Percentiles rank a stretch among this genome's conserved stretches.
These are phyloP conservation scores for Fragaria vesca DNA, from an alignment of 306 rosid species.

Conservation along the genomic window DNA sequence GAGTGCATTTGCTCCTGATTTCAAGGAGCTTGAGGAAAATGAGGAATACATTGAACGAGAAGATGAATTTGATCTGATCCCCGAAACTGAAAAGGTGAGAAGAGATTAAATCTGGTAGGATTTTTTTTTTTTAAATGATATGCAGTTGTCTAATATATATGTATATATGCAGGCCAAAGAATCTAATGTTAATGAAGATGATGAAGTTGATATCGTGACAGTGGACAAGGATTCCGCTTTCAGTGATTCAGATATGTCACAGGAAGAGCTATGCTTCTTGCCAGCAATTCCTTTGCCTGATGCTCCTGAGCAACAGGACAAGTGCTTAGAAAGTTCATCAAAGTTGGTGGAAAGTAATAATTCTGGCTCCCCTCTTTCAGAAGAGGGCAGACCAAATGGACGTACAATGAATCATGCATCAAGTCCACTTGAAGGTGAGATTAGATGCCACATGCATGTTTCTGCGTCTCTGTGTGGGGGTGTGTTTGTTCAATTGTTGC, in stretches of 20 bases:
- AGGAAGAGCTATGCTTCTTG: constrained; percentile 81
- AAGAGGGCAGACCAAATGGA: constrained; percentile 83
- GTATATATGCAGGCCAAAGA: constrained; percentile 40
- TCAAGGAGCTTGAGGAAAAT: constrained; percentile 97
- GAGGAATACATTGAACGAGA: constrained; percentile 92
- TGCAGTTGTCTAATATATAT: constrained; percentile 11
- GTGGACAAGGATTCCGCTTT: constrained; percentile 80
- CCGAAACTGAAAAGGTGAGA: constrained; percentile 77
- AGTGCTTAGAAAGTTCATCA: constrained; percentile 64
- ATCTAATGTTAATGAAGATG: constrained; percentile 76
- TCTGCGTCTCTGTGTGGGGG: neutral
- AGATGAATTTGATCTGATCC: constrained; percentile 95
- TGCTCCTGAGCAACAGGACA: constrained; percentile 62
- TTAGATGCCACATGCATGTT: no score
- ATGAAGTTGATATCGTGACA: constrained; percentile 76
- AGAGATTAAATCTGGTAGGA: constrained; percentile 1
- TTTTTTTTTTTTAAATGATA: neutral
- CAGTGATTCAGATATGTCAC: constrained; percentile 90
- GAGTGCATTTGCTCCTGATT: constrained; percentile 99
- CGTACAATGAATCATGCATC: constrained; percentile 56
- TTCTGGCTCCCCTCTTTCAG: constrained; percentile 90
- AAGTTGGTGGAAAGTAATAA: constrained; percentile 74
- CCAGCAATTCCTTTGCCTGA: constrained; percentile 82
- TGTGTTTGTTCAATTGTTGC: neutral
- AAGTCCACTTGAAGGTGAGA: constrained; percentile 79